Evolutionary conservation across 2,329 filamentous ascomycete genomes (phyloP), one percentile per base, ranked within the genome.

Genomic region (Claviceps digitariae): DNA sequence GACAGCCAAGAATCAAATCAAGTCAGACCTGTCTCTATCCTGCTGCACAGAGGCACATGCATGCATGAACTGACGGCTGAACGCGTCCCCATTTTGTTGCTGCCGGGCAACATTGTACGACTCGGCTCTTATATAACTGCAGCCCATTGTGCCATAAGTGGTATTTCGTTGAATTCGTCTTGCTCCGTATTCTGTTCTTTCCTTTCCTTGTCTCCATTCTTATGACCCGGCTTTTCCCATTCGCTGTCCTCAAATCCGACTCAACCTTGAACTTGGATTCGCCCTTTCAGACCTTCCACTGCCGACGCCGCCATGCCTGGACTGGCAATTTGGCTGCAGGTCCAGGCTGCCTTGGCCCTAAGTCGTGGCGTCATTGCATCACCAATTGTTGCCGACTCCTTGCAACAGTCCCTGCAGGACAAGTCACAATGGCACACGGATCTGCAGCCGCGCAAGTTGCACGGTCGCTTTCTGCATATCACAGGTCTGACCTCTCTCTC

Each of bases 391-490:
- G 56, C 59, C 40, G 55, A 48, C 53, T 54, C 51, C 34, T 58
- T 61, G 53, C 55, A 56, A 56, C 51, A 46, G 36, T 13, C 13
- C 25, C 21, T 53, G 44, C 50, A 47, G 21, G 41, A 41, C 47
- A 43, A 41, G 23, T 38, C 53, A 38, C 50, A 31, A 34, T 7
- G 2, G 46, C 51, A 44, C 17, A 17, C 29, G 23, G 29, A 61
- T 41, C 54, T 60, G 49, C 61, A 64, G 55, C 61, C 61, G 53
- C 72, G 71, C 57, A 76, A 73, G 62, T 70, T 89, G 61, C 78
- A 79, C 58, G 89, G 89, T 58, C 81, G 80, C 65, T 95, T 95
- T 72, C 75, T 95, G 64, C 89, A 95, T 69, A 87, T 95, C 61
- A 93, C 89, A 70, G 90, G 88, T 91, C 72, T 57, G 20, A 15